These are phyloP conservation scores for Coprinopsis sp. DNA, from an alignment of 768 basidiomycete species.

Conservation along the genomic window DNA sequence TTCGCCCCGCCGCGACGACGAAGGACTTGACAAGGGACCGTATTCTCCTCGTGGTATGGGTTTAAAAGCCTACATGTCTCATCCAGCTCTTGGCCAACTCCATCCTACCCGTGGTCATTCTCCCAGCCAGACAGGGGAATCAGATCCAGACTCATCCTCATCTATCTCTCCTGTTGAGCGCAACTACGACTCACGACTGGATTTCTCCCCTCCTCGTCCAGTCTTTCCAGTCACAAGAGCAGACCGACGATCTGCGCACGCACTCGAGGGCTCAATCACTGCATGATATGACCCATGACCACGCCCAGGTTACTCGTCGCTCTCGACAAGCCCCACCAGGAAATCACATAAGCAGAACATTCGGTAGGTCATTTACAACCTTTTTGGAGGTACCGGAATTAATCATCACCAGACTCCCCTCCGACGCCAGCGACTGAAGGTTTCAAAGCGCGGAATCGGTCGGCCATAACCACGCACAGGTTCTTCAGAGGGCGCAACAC, in stretches of 20 bases:
- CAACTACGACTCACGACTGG: background rate
- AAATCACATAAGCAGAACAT: too few relatives aligned
- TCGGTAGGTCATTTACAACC: too few relatives aligned
- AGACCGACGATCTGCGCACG: background rate
- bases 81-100: conserved; percentile 32
- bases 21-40: background rate
- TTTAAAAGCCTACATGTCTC: conserved; percentile 43
- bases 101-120: background rate
- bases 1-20: conserved; percentile 11
- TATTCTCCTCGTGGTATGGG: background rate
- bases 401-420: too few relatives aligned
- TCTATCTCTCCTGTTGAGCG: conserved; percentile 2
- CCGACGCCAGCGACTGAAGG: too few relatives aligned
- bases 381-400: too few relatives aligned
- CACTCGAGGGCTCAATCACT: background rate
- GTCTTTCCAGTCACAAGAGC: background rate
- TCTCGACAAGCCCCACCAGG: too few relatives aligned
- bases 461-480: too few relatives aligned
- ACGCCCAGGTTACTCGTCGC: background rate
- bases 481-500: too few relatives aligned
- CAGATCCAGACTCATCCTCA: conserved; percentile 1
- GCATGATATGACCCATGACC: background rate
- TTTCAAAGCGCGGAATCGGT: too few relatives aligned
- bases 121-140: background rate
- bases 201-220: background rate